These are phyloP conservation scores for Euphrasia arctica DNA, from an alignment of 305 asterid species.

Conservation along the genomic window DNA sequence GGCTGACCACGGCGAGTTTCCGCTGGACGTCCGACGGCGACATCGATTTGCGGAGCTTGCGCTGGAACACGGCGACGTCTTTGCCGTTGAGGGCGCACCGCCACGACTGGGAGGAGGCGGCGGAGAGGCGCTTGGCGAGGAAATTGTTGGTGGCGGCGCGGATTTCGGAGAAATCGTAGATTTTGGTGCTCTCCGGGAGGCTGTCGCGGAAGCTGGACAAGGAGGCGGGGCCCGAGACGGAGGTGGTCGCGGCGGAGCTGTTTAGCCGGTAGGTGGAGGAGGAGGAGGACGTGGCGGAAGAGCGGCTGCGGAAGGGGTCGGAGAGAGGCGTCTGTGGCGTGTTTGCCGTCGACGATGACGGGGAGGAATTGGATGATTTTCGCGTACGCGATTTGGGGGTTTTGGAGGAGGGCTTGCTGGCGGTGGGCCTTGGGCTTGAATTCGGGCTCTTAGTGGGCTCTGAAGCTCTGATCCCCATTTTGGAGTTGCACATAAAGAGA, in stretches of 20 bases:
- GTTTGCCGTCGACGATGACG: slow-evolving; percentile 16
- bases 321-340: slow-evolving; percentile 30
- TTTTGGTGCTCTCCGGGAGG: slow-evolving; percentile 59
- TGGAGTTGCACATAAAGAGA: slow-evolving; percentile 54
- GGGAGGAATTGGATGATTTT: slow-evolving; percentile 25
- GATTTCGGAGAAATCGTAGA: slow-evolving; percentile 71
- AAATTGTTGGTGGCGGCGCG: slow-evolving; percentile 92
- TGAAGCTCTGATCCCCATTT: slow-evolving; percentile 55
- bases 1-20: slow-evolving; percentile 57
- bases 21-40: slow-evolving; percentile 37
- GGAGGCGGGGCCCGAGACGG: slow-evolving; percentile 50
- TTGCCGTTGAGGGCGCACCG: slow-evolving; percentile 60
- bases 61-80: slow-evolving; percentile 70
- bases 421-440: slow-evolving; percentile 3
- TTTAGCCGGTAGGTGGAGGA: slow-evolving; percentile 49
- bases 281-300: slow-evolving; percentile 26
- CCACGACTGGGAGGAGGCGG: slow-evolving; percentile 86
- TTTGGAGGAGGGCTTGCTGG: background rate
- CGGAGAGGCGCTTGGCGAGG: slow-evolving; percentile 68
- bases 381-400: slow-evolving; percentile 26
- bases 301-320: slow-evolving; percentile 30
- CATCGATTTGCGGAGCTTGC: slow-evolving; percentile 51
- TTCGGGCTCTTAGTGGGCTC: slow-evolving; percentile 30
- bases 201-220: slow-evolving; percentile 51
- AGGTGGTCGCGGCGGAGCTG: slow-evolving; percentile 58